These are phyloP conservation scores for Halteria grandinella DNA, from an alignment of 73 alveolate genomes.

Conservation along the genomic window DNA sequence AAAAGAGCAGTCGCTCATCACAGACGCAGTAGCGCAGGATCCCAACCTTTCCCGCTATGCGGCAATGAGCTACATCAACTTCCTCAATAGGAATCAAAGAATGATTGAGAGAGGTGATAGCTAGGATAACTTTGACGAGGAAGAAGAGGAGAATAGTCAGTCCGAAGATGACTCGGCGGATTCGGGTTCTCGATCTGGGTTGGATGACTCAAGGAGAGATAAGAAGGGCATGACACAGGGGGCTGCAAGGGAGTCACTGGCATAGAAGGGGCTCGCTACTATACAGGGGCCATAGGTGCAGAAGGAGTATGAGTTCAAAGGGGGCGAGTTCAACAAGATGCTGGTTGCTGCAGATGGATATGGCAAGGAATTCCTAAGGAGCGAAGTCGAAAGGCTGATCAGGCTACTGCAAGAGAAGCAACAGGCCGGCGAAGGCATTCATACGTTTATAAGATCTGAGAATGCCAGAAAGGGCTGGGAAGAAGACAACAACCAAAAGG, in stretches of 20 bases:
- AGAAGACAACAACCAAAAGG: constrained; percentile 10
- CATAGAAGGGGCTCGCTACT: no score
- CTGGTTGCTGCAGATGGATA: constrained; percentile 46
- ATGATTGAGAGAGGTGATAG: constrained; percentile 13
- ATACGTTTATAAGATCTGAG: constrained; percentile 43
- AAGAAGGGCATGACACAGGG: no score
- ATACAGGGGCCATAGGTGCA: no score
- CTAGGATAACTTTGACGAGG: no score
- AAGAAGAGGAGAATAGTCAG: constrained; percentile 25
- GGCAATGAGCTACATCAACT: constrained; percentile 30
- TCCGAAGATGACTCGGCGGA: constrained; percentile 35
- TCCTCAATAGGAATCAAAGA: background rate
- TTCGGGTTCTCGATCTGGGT: no score
- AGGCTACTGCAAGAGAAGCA: constrained; percentile 14
- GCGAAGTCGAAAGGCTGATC: constrained; percentile 36
- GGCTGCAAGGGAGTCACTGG: no score
- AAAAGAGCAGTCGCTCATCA: constrained; percentile 22
- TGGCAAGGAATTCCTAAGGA: constrained; percentile 39
- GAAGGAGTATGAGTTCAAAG: no score
- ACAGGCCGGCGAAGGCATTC: constrained; percentile 7
- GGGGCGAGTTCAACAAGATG: no score
- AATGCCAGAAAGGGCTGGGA: constrained; percentile 58
- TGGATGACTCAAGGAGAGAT: no score
- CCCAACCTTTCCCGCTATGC: background rate
- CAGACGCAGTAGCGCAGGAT: no score